Evolutionary conservation across 768 basidiomycete species (phyloP).

Genomic region (Sistotremastrum niveocremeum): DNA sequence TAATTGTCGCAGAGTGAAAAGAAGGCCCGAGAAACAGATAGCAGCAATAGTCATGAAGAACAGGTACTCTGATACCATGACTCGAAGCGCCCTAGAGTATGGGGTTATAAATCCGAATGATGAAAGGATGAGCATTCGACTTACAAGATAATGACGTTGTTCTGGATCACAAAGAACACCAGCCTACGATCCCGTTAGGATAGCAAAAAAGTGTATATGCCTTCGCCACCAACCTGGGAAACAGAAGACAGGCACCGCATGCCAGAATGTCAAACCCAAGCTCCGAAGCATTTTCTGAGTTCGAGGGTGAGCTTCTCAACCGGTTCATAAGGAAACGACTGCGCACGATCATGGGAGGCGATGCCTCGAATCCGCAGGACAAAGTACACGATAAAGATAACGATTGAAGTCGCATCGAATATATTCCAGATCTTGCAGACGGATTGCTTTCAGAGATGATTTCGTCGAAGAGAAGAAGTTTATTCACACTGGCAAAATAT

Average conservation of each 20-base stretch:
- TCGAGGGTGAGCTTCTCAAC: conserved; percentile 4
- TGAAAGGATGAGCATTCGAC: conserved; percentile 11
- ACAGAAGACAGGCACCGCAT: conserved; percentile 74
- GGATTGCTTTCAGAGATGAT: neutral
- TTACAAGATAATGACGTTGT: conserved; percentile 69
- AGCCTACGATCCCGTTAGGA: conserved; percentile 27
- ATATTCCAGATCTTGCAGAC: conserved; percentile 71
- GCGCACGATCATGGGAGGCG: conserved; percentile 34
- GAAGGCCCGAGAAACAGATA: conserved; percentile 70
- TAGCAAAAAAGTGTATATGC: neutral
- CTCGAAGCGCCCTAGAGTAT: conserved; percentile 49
- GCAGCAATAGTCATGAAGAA: conserved; percentile 69
- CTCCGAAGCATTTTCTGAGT: conserved; percentile 33
- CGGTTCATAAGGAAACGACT: neutral
- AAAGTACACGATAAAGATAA: conserved; percentile 57
- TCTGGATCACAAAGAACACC: conserved; percentile 68
- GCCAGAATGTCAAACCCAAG: conserved; percentile 75
- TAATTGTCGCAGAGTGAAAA: conserved; percentile 40
- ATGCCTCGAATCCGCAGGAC: conserved; percentile 54
- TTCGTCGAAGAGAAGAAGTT: neutral
- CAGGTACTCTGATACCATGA: conserved; percentile 69
- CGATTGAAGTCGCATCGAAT: conserved; percentile 65
- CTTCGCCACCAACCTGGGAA: conserved; percentile 45
- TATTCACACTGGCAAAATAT: conserved; percentile 1
- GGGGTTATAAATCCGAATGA: neutral